These are phyloP conservation scores for Piper betle DNA, from an alignment of 164 flowering plant genomes.

Conservation along the genomic window DNA sequence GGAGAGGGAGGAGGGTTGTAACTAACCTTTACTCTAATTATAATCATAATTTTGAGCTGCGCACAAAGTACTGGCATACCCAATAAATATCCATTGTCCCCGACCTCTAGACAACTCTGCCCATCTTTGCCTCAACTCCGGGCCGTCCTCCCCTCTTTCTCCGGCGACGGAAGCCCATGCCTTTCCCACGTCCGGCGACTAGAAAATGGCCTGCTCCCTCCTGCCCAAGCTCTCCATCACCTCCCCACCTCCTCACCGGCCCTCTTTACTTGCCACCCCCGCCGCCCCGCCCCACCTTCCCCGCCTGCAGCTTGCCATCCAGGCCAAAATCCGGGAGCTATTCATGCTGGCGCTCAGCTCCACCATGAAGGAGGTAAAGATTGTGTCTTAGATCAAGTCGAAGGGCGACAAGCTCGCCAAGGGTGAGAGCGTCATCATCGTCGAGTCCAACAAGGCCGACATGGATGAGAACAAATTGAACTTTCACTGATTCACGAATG, in stretches of 20 bases:
- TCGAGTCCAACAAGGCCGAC: slow-evolving; percentile 91
- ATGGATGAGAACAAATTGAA: slow-evolving; percentile 38
- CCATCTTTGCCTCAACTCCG: too few relatives aligned
- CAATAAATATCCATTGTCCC: too few relatives aligned
- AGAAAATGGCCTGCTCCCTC: slow-evolving; percentile 1
- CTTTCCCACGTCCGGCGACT: background rate
- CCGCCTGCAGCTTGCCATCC: slow-evolving; percentile 2
- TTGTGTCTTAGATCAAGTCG: slow-evolving; percentile 83
- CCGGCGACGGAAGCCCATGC: background rate
- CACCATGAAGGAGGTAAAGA: slow-evolving; percentile 92
- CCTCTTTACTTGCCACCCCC: slow-evolving; percentile 1
- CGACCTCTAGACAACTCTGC: background rate
- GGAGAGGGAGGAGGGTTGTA: too few relatives aligned
- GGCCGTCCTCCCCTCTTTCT: too few relatives aligned
- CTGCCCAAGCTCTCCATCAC: slow-evolving; percentile 4
- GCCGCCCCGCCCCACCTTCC: background rate
- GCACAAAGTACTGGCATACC: too few relatives aligned
- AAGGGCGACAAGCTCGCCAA: slow-evolving; percentile 81
- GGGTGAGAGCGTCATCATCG: slow-evolving; percentile 88
- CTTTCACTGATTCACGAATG: too few relatives aligned
- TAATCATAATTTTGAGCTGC: too few relatives aligned
- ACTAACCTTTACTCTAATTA: too few relatives aligned
- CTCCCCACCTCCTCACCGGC: slow-evolving; percentile 1
- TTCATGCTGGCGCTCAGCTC: slow-evolving; percentile 97
- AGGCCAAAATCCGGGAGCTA: slow-evolving; percentile 83